Conservation (phyloP, 2,329 filamentous ascomycete genomes). For the Diaporthe australafricana region DNA sequence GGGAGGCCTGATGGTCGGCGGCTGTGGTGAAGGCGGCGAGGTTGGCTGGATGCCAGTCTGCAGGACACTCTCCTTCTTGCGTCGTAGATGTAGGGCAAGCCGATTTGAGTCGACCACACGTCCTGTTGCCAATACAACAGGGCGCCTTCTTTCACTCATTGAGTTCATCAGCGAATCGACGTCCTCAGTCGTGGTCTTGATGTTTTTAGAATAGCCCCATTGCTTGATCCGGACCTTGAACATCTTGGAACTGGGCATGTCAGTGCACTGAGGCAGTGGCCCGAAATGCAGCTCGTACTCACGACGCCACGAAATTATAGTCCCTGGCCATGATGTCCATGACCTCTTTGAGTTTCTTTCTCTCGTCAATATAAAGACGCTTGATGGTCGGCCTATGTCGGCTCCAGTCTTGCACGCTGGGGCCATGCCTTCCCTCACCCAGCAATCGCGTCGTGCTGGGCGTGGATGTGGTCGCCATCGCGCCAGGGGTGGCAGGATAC, state of each 20-base stretch:
- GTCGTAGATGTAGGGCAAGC: conserved; percentile 29
- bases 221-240: conserved; percentile 34
- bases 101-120: conserved; percentile 31
- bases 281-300: conserved; percentile 1
- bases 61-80: conserved; percentile 23
- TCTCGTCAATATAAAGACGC: conserved; percentile 39
- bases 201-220: conserved; percentile 36
- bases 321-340: conserved; percentile 38
- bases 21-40: not conserved
- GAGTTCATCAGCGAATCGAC: conserved; percentile 24
- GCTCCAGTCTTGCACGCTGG: conserved; percentile 37
- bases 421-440: conserved; percentile 20
- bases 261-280: not conserved
- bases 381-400: conserved; percentile 38
- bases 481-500: not conserved
- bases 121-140: conserved; percentile 30
- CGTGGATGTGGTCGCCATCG: not conserved
- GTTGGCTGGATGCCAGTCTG: not conserved
- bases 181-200: conserved; percentile 34
- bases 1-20: conserved; percentile 18
- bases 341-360: conserved; percentile 38
- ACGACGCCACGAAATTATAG: conserved; percentile 40
- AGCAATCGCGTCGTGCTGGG: not conserved
- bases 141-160: conserved; percentile 1
- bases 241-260: conserved; percentile 34